These are phyloP conservation scores for Penicillium desertorum DNA, from an alignment of 495 filamentous ascomycete species.

Conservation along the genomic window DNA sequence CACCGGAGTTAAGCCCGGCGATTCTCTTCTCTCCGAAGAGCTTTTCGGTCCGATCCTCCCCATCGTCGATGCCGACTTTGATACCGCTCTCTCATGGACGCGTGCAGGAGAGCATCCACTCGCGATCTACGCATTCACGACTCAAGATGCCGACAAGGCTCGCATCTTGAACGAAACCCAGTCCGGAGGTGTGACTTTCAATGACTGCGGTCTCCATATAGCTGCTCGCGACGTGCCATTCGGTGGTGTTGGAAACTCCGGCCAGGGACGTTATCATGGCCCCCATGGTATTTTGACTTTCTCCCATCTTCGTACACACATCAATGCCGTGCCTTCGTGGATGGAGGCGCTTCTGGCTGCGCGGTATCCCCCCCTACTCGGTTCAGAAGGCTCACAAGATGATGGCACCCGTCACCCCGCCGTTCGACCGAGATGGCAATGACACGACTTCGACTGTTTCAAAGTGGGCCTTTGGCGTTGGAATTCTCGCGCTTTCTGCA, in stretches of 20 bases:
- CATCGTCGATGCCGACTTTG: constrained; percentile 64
- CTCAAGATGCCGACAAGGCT: constrained; percentile 58
- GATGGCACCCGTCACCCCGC: constrained; percentile 56
- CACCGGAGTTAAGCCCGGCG: constrained; percentile 60
- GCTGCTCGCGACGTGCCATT: constrained; percentile 66
- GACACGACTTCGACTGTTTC: constrained; percentile 10
- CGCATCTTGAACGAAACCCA: constrained; percentile 58
- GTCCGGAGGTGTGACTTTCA: constrained; percentile 72
- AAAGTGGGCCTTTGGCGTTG: constrained; percentile 21
- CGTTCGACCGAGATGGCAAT: constrained; percentile 71
- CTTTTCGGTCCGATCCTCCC: constrained; percentile 83
- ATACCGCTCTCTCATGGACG: constrained; percentile 69
- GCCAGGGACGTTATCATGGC: constrained; percentile 75
- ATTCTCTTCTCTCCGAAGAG: constrained; percentile 74
- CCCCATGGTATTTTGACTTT: constrained; percentile 75
- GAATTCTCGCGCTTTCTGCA: constrained; percentile 14
- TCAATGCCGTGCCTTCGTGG: constrained; percentile 37
- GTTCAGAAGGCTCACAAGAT: constrained; percentile 53
- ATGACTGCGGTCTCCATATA: constrained; percentile 72
- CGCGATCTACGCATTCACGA: constrained; percentile 75
- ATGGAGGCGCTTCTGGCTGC: constrained; percentile 63
- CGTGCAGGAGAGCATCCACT: constrained; percentile 63
- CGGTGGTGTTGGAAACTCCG: constrained; percentile 78
- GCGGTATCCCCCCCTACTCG: constrained; percentile 68
- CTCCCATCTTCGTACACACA: constrained; percentile 59